Conservation (phyloP, 2,329 filamentous ascomycete genomes). For the Emergomyces orientalis region DNA sequence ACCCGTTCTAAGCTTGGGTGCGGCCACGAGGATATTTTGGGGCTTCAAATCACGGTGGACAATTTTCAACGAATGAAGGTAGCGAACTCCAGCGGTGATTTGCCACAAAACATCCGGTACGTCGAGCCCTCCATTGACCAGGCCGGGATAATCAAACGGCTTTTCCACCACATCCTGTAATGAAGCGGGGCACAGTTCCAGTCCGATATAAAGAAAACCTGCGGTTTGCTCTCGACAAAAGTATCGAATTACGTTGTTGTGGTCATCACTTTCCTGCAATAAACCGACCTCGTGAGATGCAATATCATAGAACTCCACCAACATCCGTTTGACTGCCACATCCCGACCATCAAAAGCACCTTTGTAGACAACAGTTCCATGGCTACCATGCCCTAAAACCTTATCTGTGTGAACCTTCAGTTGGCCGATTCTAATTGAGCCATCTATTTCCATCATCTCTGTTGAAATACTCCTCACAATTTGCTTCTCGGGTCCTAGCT, state of each 20-base stretch:
- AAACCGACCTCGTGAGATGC: slow-evolving; percentile 88
- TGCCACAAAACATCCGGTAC: slow-evolving; percentile 74
- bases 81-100: slow-evolving; percentile 77
- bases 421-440: slow-evolving; percentile 52
- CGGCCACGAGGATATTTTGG: slow-evolving; percentile 84
- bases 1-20: slow-evolving; percentile 42
- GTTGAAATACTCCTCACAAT: slow-evolving; percentile 46
- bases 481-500: slow-evolving; percentile 54
- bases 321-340: slow-evolving; percentile 93
- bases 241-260: slow-evolving; percentile 94
- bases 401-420: slow-evolving; percentile 51
- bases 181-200: slow-evolving; percentile 89
- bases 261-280: slow-evolving; percentile 85
- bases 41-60: slow-evolving; percentile 96
- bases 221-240: slow-evolving; percentile 83
- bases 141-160: slow-evolving; percentile 54
- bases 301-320: slow-evolving; percentile 91
- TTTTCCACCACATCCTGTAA: slow-evolving; percentile 84
- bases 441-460: slow-evolving; percentile 51
- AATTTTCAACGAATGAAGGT: slow-evolving; percentile 84
- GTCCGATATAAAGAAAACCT: slow-evolving; percentile 89
- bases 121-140: slow-evolving; percentile 60
- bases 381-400: slow-evolving; percentile 68
- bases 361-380: slow-evolving; percentile 91
- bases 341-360: slow-evolving; percentile 90